A percentile compares a stretch with the other conserved stretches of the same genome.
Conservation (phyloP, 2,329 filamentous ascomycete genomes). For the Fonsecaea erecta region DNA sequence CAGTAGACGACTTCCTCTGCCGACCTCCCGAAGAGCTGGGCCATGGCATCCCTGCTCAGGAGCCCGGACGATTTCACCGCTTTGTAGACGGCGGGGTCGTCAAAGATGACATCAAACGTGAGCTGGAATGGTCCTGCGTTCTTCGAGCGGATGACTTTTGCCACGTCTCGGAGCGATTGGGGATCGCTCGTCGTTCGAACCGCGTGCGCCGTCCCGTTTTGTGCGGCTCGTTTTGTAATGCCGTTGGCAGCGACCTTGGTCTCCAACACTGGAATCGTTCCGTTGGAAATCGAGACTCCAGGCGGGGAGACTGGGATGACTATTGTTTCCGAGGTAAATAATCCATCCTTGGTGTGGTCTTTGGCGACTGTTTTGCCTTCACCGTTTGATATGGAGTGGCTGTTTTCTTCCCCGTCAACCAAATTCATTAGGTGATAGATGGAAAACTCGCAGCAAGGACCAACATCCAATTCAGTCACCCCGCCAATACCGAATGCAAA, state of each 20-base stretch:
- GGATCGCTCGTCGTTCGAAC: not conserved
- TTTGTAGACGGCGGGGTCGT: conserved; percentile 32
- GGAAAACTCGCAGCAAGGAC: conserved; percentile 50
- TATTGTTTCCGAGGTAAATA: conserved; percentile 6
- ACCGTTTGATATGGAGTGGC: not conserved
- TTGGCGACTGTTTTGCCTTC: not conserved
- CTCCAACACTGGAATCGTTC: not conserved
- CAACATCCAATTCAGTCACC: conserved; percentile 44
- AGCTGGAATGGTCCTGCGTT: conserved; percentile 8
- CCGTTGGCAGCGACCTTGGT: not conserved
- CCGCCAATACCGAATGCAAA: conserved; percentile 46
- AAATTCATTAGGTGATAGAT: conserved; percentile 56
- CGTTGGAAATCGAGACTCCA: not conserved
- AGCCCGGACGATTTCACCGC: not conserved
- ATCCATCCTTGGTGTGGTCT: not conserved
- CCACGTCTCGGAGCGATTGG: not conserved
- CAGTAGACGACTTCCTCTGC: not conserved
- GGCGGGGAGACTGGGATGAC: not conserved
- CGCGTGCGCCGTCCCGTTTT: not conserved
- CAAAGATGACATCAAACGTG: conserved; percentile 10
- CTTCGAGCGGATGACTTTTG: conserved; percentile 3
- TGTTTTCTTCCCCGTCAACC: conserved; percentile 39
- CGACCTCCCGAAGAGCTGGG: not conserved
- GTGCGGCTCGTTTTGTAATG: not conserved
- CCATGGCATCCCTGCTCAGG: not conserved